A percentile compares a stretch with the other conserved stretches of the same genome.
These are phyloP conservation scores for Sclerotinia subarctica DNA, from an alignment of 2,329 filamentous ascomycete genomes.

Conservation along the genomic window DNA sequence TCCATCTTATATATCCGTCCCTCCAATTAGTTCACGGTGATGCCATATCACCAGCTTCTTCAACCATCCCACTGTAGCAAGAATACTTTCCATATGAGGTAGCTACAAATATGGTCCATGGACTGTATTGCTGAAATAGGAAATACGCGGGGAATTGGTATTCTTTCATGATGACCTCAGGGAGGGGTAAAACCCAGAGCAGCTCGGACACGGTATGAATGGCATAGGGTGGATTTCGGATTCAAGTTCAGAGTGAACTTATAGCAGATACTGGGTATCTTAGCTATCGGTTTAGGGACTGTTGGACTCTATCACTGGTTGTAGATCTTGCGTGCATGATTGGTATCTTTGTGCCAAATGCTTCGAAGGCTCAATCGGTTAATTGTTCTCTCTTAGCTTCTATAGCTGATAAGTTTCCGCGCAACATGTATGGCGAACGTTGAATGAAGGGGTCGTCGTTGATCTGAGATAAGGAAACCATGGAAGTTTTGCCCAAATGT, in stretches of 20 bases:
- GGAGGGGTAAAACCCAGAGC: background rate
- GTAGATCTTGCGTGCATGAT: background rate
- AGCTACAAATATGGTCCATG: slow-evolving; percentile 9
- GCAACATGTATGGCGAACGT: background rate
- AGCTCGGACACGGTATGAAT: background rate
- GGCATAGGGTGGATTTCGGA: background rate
- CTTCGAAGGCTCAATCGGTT: background rate
- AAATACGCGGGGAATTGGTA: slow-evolving; percentile 12
- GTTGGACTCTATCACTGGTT: background rate
- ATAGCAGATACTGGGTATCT: background rate
- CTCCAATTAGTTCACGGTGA: slow-evolving; percentile 17
- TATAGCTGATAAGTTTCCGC: background rate
- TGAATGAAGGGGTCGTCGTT: slow-evolving; percentile 13
- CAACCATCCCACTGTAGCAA: slow-evolving; percentile 27
- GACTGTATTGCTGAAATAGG: slow-evolving; percentile 22
- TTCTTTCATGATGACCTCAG: background rate
- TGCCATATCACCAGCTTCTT: slow-evolving; percentile 10
- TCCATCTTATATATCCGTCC: slow-evolving; percentile 16
- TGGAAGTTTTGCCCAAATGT: slow-evolving; percentile 26
- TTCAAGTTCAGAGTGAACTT: background rate
- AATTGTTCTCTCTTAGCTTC: background rate
- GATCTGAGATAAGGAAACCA: slow-evolving; percentile 22
- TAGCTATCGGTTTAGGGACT: background rate
- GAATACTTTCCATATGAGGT: slow-evolving; percentile 20
- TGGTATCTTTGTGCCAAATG: background rate